Evolutionary conservation across 331 rosid genomes (phyloP), one percentile per base, ranked within the genome.

Genomic region (Telfairia occidentalis): DNA sequence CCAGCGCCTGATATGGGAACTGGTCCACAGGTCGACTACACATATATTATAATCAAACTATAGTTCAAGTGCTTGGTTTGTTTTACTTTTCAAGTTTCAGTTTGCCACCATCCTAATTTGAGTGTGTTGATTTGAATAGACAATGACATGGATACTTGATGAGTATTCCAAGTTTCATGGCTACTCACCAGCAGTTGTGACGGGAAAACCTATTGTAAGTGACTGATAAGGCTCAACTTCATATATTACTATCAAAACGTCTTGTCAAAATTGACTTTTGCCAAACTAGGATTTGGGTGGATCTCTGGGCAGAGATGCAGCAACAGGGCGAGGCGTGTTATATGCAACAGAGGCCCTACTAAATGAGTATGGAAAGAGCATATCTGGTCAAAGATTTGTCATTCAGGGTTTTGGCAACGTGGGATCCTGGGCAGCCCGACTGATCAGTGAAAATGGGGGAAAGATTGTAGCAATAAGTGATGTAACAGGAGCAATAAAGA

Each of bases 1-100:
- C 98, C 98, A 0, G 98, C 98, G 46, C 98, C 98, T 49, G 98
- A 92, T 79, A 92, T 92, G 98, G 98, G 98, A 58, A 92, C 98
- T 1, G 97, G 97, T 71, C 98, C 98, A 52, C 98, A 91, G 90
- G 97, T 91, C 54, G 78, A 63, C n/a, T 66, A 42, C 52, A 63
- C 2, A 12, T 40, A 66, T 30, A 66, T 29, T 30, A 66, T 29
- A 46, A 32, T 46, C 35, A 30, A 38, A 48, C 48, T 23, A 9
- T 21, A 4, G 37, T 23, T 23, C 9, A 8, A 15, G 28, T 50
- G 61, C 13, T 40, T 24, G 2, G 0, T 55, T 29, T 21, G 4
- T 11, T 67, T 26, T 1, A 46, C 19, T 26, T 3, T 50, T 34
- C 50, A 53, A 35, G 35, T 21, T 34, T 74, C 7, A 57, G 29